Evolutionary conservation across 352 stramenopile species (phyloP).

Genomic region (Phytopythium cucurbitacearum): DNA sequence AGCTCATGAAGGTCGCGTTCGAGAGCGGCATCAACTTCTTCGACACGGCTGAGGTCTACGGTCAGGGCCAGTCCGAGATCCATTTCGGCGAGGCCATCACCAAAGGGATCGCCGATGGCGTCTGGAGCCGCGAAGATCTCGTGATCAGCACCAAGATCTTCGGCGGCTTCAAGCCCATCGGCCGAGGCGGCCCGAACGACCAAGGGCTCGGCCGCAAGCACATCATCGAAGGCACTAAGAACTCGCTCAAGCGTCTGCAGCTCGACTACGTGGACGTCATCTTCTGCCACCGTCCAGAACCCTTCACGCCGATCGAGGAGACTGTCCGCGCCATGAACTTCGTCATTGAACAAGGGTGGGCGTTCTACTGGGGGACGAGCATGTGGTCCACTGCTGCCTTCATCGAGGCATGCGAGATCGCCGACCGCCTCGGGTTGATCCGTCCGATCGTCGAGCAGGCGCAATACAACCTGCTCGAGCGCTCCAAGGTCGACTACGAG

Average conservation of each 20-base stretch:
- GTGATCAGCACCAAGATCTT: constrained; percentile 51
- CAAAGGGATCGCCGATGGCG: constrained; percentile 19
- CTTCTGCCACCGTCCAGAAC: too few species aligned
- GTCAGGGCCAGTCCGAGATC: constrained; percentile 9
- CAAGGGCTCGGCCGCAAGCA: constrained; percentile 12
- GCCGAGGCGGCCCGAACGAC: constrained; percentile 10
- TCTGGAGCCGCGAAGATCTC: constrained; percentile 33
- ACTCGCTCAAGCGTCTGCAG: constrained; percentile 21
- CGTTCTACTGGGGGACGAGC: constrained; percentile 64
- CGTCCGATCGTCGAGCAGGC: constrained; percentile 29
- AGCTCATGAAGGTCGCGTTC: constrained; percentile 27
- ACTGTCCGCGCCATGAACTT: constrained; percentile 56
- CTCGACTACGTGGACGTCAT: constrained; percentile 25
- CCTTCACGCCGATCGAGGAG: too few species aligned
- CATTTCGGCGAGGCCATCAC: constrained; percentile 26
- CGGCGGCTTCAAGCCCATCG: constrained; percentile 10
- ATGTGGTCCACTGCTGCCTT: constrained; percentile 26
- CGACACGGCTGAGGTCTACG: constrained; percentile 40
- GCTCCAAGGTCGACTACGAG: constrained; percentile 52
- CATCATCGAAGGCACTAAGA: constrained; percentile 23
- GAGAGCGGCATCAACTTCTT: constrained; percentile 46
- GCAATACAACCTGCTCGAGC: constrained; percentile 59
- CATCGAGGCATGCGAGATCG: constrained; percentile 23
- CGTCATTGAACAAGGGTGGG: constrained; percentile 54
- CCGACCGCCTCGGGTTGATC: constrained; percentile 14